Percentiles rank a stretch among this genome's conserved stretches.
Conservation (phyloP, 23 red algal genomes). For the Gracilaria gracilis region DNA sequence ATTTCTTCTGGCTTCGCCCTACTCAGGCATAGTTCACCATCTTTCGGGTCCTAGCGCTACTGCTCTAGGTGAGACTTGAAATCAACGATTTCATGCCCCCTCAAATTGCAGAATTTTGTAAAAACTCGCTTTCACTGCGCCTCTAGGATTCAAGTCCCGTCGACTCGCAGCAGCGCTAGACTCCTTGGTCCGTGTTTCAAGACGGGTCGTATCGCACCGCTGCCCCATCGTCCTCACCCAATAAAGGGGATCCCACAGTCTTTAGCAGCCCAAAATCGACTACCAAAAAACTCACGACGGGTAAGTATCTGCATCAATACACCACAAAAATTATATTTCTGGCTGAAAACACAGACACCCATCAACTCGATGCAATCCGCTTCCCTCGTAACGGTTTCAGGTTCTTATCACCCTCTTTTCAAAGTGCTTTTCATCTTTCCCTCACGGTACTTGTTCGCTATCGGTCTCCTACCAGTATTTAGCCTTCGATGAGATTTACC, state of each 20-base stretch:
- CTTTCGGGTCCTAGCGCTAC: conserved; percentile 54
- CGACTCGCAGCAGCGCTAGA: conserved; percentile 90
- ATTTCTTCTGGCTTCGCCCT: conserved; percentile 80
- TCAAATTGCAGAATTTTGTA: conserved; percentile 42
- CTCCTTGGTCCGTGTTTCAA: conserved; percentile 99
- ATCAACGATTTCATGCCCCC: conserved; percentile 42
- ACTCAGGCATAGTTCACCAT: conserved; percentile 89
- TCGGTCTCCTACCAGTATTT: conserved; percentile 94
- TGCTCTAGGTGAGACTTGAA: conserved; percentile 42
- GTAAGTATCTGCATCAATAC: conserved; percentile 30
- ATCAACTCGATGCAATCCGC: conserved; percentile 70
- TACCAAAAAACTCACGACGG: conserved; percentile 43
- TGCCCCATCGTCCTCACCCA: conserved; percentile 45
- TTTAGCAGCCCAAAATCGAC: conserved; percentile 23
- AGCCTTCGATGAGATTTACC: conserved; percentile 95
- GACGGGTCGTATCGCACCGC: conserved; percentile 74
- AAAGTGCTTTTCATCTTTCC: conserved; percentile 88
- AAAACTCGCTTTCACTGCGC: conserved; percentile 58
- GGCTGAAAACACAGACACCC: conserved; percentile 49
- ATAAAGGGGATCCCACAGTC: conserved; percentile 57
- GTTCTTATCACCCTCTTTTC: conserved; percentile 89
- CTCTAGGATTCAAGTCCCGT: conserved; percentile 47
- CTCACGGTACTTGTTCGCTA: conserved; percentile 96
- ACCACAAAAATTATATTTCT: conserved; percentile 27
- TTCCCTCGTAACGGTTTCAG: conserved; percentile 87